phyloP scores from a whole-genome alignment of 2,329 filamentous ascomycete genomes.

The Graphiopsis chlorocephala region DNA sequence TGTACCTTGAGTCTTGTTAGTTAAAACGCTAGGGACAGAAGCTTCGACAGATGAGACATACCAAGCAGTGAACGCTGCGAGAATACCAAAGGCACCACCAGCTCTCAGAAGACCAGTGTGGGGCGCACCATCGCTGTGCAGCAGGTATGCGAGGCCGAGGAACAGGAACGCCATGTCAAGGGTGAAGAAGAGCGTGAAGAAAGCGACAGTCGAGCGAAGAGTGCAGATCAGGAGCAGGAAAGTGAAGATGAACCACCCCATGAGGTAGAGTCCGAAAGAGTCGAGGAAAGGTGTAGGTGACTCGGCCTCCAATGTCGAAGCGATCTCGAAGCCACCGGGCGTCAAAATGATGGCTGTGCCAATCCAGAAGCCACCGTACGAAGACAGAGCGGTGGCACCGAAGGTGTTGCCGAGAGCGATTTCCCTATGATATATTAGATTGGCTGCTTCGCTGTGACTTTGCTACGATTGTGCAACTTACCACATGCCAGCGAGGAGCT shows the following conservation, averaged over 20 bases:
- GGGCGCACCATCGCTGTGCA: constrained; percentile 39
- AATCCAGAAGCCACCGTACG: constrained; percentile 63
- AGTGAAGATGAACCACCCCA: constrained; percentile 61
- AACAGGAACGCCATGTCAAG: constrained; percentile 59
- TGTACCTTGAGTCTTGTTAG: constrained; percentile 38
- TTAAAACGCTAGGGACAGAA: neutral
- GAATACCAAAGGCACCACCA: constrained; percentile 52
- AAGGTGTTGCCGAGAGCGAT: constrained; percentile 62
- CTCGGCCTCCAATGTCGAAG: constrained; percentile 40
- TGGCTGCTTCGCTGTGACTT: neutral
- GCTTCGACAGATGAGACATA: constrained; percentile 18
- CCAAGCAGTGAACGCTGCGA: constrained; percentile 55
- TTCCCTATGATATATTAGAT: constrained; percentile 38
- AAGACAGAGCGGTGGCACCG: constrained; percentile 59
- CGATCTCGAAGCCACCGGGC: constrained; percentile 52
- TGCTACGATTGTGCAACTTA: neutral
- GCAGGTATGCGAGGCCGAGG: constrained; percentile 54
- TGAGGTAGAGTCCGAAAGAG: constrained; percentile 57
- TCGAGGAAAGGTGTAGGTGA: constrained; percentile 46
- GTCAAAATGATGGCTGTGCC: constrained; percentile 58
- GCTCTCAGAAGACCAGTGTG: constrained; percentile 48
- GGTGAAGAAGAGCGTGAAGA: constrained; percentile 57
- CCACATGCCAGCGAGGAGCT: constrained; percentile 55
- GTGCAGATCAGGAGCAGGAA: constrained; percentile 53
- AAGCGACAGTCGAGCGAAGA: constrained; percentile 58